Evolutionary conservation across 2,329 filamentous ascomycete species (phyloP), one percentile per base, ranked within the genome.

Genomic region (Sporothrix pseudoabietina): DNA sequence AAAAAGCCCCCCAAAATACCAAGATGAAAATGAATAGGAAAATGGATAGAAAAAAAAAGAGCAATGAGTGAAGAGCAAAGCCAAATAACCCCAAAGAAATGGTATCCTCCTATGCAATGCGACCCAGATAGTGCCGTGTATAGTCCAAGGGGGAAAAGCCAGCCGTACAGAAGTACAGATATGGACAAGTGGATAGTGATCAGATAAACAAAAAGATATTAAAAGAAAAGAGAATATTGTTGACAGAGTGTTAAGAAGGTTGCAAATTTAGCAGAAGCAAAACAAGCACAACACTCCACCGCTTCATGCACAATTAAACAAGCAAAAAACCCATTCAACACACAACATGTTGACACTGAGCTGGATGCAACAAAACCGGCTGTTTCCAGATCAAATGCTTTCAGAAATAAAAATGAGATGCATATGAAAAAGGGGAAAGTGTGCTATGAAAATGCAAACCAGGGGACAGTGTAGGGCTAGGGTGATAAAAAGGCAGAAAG

Each of bases 321-420:
- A 72, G 70, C 57, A 72, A 73, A 73, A 69, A 35, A 73, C 69
- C 52, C 69, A 71, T 41, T 41, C 32, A 61, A 30, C 32, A 10
- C 32, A 39, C 54, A 61, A 4, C 47, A 26, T 47, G 73, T n/a
- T 19, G 65, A 68, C 65, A 68, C 65, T 44, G 22, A 32, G 41
- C 44, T 35, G 41, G 14, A 47, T 65, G 61, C 57, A 30, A 61
- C 19, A 19, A 61, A 10, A 4, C 30, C n/a, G 32, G 14, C n/a
- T 39, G 14, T 19, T 7, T 10, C 4, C 32, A n/a, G 1, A n/a
- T 39, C 32, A 61, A 61, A n/a, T 39, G 57, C 32, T 39, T 19
- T 32, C 30, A 8, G 22, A 41, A 9, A n/a, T 30, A 32, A 39
- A n/a, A 41, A 61, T 49, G 44, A 49, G 44, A 16, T 14, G 44